These are phyloP conservation scores for Acanthamoeba castellanii DNA, from an alignment of 208 protist genomes.

Conservation along the genomic window DNA sequence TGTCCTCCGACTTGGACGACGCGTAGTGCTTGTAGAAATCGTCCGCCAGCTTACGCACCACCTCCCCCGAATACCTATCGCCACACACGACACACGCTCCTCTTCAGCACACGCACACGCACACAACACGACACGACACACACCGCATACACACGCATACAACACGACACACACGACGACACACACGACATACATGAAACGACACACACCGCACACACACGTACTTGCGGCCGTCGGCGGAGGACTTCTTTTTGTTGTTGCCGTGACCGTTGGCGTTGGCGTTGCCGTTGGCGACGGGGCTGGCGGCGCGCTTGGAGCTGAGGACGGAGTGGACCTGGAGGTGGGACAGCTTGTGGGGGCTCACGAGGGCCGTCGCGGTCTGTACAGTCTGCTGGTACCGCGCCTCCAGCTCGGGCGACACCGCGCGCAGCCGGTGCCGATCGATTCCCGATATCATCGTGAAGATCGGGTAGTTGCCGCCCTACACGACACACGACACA, in stretches of 20 bases:
- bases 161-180: too few relatives aligned
- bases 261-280: neutral
- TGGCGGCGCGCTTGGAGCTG: neutral
- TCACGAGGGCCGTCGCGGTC: neutral
- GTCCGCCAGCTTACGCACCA: neutral
- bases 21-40: neutral
- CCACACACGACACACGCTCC: neutral
- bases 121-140: neutral
- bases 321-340: neutral
- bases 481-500: neutral
- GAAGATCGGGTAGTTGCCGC: slow-evolving; percentile 40
- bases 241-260: neutral
- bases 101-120: too few relatives aligned
- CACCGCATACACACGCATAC: too few relatives aligned
- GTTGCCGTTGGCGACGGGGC: neutral
- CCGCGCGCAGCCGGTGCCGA: neutral
- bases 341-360: slow-evolving; percentile 41
- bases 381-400: slow-evolving; percentile 12
- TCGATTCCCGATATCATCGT: slow-evolving; percentile 1
- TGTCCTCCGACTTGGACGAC: neutral
- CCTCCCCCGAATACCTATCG: neutral
- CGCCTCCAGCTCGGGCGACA: slow-evolving; percentile 7
- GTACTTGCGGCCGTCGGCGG: neutral
- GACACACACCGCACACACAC: neutral
- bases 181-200: too few relatives aligned